Base-by-base conservation (phyloP, 2,329 filamentous ascomycete species). In the Pestalotiopsis sp. region DNA sequence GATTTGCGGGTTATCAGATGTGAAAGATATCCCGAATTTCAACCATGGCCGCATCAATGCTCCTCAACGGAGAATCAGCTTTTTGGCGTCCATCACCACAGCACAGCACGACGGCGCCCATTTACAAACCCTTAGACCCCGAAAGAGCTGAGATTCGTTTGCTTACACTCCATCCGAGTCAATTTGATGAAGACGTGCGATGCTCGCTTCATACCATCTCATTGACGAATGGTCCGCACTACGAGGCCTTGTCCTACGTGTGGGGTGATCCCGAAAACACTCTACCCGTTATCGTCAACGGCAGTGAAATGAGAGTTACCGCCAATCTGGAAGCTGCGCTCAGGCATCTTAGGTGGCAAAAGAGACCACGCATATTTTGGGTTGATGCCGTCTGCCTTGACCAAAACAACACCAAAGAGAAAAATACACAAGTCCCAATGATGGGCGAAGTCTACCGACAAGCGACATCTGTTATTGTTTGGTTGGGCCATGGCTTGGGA, bases 131-230 rank as follows among this genome's bases (percentile, higher is more conserved):
- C 20, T 52, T 52, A 17, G 45, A 2, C 20, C 20, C 9, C 45
- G 20, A 11, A 14, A 5, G 12, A 20, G 6, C 45, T 11, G 7
- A 52, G 45, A 71, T 73, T 17, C 72, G 72, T 14, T 66, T 69
- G 31, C 61, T 71, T 52, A 71, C 60, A 17, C 64, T 74, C 13
- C 62, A 70, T 11, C 68, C 66, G 0, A 62, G 67, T 17, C 57
- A 52, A 3, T 72, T 73, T 52, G 61, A 61, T 12, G 66, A 70
- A 2, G 70, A 71, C 39, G 68, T 74, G 23, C 58, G 67, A 49
- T 72, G 72, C 36, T 61, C 68, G 20, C 56, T 72, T 2, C 70
- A 72, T 17, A 66, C 71, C 38, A 52, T 70, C 23, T n/a, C 64
- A 6, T 66, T 72, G 9, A 52, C 67, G 1, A 45, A 39, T 13